Percentiles rank a stretch among this genome's conserved stretches.
phyloP scores from a whole-genome alignment of 345 rosid genomes.

The Cardamine chenopodiifolia region DNA sequence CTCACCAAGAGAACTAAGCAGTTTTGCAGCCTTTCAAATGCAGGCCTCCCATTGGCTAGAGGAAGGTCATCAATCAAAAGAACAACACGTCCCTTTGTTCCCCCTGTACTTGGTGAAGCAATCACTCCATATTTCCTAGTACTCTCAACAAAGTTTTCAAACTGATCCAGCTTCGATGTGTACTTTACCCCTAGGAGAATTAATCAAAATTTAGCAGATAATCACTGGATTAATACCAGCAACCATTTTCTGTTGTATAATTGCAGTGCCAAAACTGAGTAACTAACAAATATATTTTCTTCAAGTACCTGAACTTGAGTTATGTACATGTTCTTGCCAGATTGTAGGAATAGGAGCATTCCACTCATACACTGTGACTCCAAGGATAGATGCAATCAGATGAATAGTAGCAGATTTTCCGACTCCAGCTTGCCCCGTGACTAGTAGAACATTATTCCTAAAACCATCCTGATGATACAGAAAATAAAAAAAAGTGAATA shows the following conservation, averaged over 20 bases:
- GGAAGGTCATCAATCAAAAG: conserved; percentile 96
- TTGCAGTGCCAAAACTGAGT: conserved; percentile 4
- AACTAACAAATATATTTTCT: conserved; percentile 9
- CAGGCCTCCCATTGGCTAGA: conserved; percentile 62
- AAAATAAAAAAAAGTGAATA: conserved; percentile 17
- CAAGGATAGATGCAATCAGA: conserved; percentile 71
- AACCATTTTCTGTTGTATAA: neutral
- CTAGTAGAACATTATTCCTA: conserved; percentile 56
- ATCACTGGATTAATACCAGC: neutral
- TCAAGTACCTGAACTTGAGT: conserved; percentile 62
- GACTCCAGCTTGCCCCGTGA: conserved; percentile 86
- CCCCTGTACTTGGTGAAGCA: conserved; percentile 47
- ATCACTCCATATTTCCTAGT: conserved; percentile 72
- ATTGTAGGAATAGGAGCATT: conserved; percentile 87
- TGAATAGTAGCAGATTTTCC: conserved; percentile 88
- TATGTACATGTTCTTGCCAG: conserved; percentile 88
- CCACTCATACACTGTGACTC: conserved; percentile 85
- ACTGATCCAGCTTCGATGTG: conserved; percentile 91
- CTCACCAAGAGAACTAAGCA: conserved; percentile 73
- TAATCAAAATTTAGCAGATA: neutral
- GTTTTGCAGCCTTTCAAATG: conserved; percentile 69
- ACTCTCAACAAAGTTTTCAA: conserved; percentile 75
- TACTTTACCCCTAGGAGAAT: conserved; percentile 60
- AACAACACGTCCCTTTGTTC: conserved; percentile 48
- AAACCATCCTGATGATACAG: conserved; percentile 46